Base-by-base conservation (phyloP, 495 filamentous ascomycete species). In the Penicillium ucsense region DNA sequence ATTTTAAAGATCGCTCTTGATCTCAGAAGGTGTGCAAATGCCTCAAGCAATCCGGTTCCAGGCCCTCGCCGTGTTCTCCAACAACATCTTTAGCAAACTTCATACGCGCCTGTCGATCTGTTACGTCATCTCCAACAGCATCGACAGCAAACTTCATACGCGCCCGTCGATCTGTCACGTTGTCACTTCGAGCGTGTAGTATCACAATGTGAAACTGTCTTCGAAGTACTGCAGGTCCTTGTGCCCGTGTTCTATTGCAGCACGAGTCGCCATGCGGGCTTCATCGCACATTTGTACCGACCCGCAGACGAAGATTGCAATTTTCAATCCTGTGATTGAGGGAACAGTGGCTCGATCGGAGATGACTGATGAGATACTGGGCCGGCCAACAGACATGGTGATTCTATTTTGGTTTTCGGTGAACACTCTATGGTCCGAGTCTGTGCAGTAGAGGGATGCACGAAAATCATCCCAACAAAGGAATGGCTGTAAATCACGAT, bases 271-370 rank as follows among this genome's bases (percentile, higher is more conserved):
- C 11, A 51, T 56, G 45, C 74, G 62, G 0, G 69, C 65, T 39
- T 74, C 71, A 56, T 78, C 69, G 3, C 70, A 74, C 66, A 80
- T 71, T 4, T 55, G 56, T 3, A 51, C 50, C 7, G 75, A 75
- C 5, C 76, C 77, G 51, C 76, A 80, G 3, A 72, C 66, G 6
- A 80, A 35, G 6, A 79, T 69, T 0, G 67, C 55, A 28, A 65
- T 57, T n/a, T 54, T 59, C 4, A 45, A 53, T 8, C 57, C 55
- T 20, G 55, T 52, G 8, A 48, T 42, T 29, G 49, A 58, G 4
- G 62, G 62, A 47, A 55, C 60, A 12, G 55, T 53, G 3, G 64
- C 67, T 9, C 63, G 55, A 9, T 44, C 48, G 28, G 68, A 40
- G 10, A 73, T 61, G 5, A 70, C 53, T 1, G 56, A 51, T 30